phyloP scores from a whole-genome alignment of 192 early-diverging fungal species.

The Coemansia sp. region DNA sequence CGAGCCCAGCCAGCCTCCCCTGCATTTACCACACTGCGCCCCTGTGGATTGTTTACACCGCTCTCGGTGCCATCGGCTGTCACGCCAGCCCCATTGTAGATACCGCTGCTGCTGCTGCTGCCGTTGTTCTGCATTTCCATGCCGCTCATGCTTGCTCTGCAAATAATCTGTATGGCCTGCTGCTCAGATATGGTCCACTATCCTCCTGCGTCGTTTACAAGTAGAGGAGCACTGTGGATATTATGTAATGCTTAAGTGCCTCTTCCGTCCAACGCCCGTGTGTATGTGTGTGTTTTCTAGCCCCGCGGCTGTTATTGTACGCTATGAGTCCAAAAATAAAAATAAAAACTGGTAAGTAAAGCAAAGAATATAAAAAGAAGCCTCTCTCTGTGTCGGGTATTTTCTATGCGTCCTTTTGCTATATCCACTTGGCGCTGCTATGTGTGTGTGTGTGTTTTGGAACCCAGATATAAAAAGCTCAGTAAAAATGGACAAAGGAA shows the following conservation, averaged over 20 bases:
- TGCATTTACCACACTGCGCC: constrained; percentile 15
- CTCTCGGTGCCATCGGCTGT: constrained; percentile 1
- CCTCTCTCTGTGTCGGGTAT: neutral
- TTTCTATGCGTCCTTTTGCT: neutral
- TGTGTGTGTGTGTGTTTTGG: neutral
- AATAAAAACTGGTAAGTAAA: neutral
- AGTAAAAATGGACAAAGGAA: neutral
- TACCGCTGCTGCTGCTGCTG: neutral
- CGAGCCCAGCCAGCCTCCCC: constrained; percentile 1
- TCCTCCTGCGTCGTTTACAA: neutral
- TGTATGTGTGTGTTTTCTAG: neutral
- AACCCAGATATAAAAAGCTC: neutral
- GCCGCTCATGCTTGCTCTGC: neutral
- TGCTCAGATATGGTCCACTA: neutral
- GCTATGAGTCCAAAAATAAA: constrained; percentile 1
- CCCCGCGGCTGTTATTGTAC: neutral
- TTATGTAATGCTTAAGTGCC: neutral
- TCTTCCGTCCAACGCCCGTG: neutral
- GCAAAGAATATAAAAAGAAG: neutral
- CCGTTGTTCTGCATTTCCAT: neutral
- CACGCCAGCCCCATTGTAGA: constrained; percentile 9
- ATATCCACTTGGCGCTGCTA: neutral
- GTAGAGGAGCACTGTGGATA: neutral
- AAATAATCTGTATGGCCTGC: neutral
- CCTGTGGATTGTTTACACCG: constrained; percentile 12